Evolutionary conservation across 495 filamentous ascomycete genomes (phyloP).

Genomic region (Talaromyces adpressus): DNA sequence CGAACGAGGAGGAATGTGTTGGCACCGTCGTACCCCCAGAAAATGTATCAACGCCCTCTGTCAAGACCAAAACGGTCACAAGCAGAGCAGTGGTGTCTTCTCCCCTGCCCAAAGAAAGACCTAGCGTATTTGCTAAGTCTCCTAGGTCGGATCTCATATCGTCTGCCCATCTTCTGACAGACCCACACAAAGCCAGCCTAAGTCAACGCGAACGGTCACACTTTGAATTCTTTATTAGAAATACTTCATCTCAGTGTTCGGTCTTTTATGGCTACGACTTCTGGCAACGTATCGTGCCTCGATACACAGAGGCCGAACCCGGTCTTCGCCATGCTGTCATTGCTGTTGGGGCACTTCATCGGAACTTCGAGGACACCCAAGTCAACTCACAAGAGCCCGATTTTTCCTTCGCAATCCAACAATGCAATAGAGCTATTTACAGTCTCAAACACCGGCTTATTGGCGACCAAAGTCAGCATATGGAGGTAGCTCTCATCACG

Average conservation of each 20-base stretch:
- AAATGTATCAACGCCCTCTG: background rate
- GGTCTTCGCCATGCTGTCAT: slow-evolving; percentile 43
- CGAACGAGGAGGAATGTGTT: background rate
- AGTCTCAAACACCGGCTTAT: slow-evolving; percentile 10
- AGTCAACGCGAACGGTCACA: slow-evolving; percentile 12
- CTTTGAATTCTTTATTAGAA: slow-evolving; percentile 13
- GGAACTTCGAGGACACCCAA: slow-evolving; percentile 2
- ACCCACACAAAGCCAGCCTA: slow-evolving; percentile 11
- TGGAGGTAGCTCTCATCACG: slow-evolving; percentile 24
- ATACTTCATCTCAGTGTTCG: slow-evolving; percentile 33
- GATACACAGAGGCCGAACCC: slow-evolving; percentile 41
- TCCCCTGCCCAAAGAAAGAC: background rate
- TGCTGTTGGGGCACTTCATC: slow-evolving; percentile 37
- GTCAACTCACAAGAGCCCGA: background rate
- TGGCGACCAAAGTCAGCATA: slow-evolving; percentile 12
- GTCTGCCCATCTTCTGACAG: background rate
- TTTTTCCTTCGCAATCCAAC: slow-evolving; percentile 27
- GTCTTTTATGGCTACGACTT: slow-evolving; percentile 38
- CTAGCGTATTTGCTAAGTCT: background rate
- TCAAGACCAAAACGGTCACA: background rate
- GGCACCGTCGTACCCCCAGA: background rate
- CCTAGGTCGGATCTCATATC: background rate
- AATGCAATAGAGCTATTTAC: slow-evolving; percentile 40
- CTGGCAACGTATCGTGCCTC: slow-evolving; percentile 45
- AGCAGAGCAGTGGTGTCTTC: background rate